These are phyloP conservation scores for Oryza australiensis DNA, from an alignment of 176 grass and related monocot species.

Conservation along the genomic window DNA sequence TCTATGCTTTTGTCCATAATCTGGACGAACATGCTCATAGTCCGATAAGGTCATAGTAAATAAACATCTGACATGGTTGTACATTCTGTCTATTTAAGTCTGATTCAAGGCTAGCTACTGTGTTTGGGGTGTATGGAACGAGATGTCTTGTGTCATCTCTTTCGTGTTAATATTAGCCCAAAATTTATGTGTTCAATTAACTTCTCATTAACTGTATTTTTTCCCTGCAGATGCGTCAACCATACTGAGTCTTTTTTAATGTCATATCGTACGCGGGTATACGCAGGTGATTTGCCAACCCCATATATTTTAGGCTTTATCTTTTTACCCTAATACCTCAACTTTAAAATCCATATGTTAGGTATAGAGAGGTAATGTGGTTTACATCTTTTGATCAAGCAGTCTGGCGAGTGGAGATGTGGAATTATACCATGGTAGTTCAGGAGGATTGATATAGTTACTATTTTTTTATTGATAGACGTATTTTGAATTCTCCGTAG, in stretches of 20 bases:
- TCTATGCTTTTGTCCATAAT: neutral
- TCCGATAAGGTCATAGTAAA: neutral
- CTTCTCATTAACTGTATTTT: slow-evolving; percentile 36
- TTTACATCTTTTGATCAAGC: too few relatives aligned
- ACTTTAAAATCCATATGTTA: too few relatives aligned
- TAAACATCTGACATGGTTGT: neutral
- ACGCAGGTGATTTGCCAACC: too few relatives aligned
- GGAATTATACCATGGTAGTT: too few relatives aligned
- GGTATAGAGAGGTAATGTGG: too few relatives aligned
- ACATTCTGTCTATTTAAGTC: neutral
- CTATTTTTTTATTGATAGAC: too few relatives aligned
- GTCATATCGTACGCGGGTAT: too few relatives aligned
- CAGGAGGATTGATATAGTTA: too few relatives aligned
- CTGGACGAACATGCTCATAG: neutral
- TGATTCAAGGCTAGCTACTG: neutral
- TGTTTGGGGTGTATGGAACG: neutral
- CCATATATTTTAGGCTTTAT: too few relatives aligned
- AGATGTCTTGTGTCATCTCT: neutral
- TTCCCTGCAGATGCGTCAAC: slow-evolving; percentile 85
- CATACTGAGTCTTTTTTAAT: slow-evolving; percentile 71
- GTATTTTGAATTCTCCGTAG: too few relatives aligned
- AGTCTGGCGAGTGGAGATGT: too few relatives aligned
- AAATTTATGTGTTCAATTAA: neutral
- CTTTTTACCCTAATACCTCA: too few relatives aligned
- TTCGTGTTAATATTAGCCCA: neutral